These are phyloP conservation scores for Medicago arabica DNA, from an alignment of 306 rosid genomes.

Conservation along the genomic window DNA sequence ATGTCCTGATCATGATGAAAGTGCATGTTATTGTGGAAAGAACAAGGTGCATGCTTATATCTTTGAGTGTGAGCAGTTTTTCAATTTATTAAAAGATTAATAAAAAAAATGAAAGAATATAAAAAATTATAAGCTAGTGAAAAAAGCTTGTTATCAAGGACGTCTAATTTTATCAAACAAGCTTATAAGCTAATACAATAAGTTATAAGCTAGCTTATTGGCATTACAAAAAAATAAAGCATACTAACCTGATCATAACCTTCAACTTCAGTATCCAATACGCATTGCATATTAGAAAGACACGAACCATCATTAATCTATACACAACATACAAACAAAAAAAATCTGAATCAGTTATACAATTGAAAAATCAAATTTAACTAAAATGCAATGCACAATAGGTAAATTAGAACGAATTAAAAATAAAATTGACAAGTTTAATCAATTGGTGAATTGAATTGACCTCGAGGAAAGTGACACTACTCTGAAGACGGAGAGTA, in stretches of 20 bases:
- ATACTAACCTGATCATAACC: conserved; percentile 79
- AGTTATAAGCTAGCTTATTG: too few relatives aligned
- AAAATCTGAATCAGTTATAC: conserved; percentile 8
- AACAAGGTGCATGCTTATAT: too few relatives aligned
- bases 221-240: background rate
- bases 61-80: too few relatives aligned
- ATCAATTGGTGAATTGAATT: background rate
- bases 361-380: background rate
- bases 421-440: conserved; percentile 6
- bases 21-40: too few relatives aligned
- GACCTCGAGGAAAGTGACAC: conserved; percentile 87
- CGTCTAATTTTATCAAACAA: too few relatives aligned
- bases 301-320: conserved; percentile 96
- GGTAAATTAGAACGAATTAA: background rate
- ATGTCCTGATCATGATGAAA: too few relatives aligned
- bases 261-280: conserved; percentile 65
- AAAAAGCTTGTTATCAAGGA: too few relatives aligned
- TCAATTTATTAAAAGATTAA: too few relatives aligned
- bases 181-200: too few relatives aligned
- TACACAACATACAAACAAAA: conserved; percentile 9
- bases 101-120: too few relatives aligned
- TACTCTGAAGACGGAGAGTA: conserved; percentile 80
- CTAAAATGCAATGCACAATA: conserved; percentile 15
- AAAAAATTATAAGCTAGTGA: too few relatives aligned
- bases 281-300: conserved; percentile 96